phyloP scores from a whole-genome alignment of 352 stramenopile genomes.

The Phytophthora fragariaefolia region DNA sequence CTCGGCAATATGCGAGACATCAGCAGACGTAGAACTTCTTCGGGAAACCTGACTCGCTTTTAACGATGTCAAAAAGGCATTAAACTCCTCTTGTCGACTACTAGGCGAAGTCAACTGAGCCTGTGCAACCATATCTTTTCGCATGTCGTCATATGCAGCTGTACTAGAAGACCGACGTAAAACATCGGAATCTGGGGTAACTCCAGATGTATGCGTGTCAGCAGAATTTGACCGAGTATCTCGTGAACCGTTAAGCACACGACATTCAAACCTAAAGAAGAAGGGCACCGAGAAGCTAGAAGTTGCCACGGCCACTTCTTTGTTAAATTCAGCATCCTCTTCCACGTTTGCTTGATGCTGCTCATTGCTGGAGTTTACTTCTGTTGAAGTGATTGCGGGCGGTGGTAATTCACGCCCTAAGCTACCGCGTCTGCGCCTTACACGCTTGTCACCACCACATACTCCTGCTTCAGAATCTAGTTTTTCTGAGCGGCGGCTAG shows the following conservation, averaged over 20 bases:
- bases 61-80: conserved; percentile 50
- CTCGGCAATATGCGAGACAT: conserved; percentile 62
- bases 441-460: conserved; percentile 22
- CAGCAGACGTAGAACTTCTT: conserved; percentile 19
- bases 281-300: conserved; percentile 87
- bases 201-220: conserved; percentile 17
- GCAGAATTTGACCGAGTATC: conserved; percentile 33
- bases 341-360: conserved; percentile 53
- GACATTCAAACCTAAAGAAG: conserved; percentile 88
- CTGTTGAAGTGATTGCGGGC: conserved; percentile 32
- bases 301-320: conserved; percentile 81
- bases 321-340: conserved; percentile 85
- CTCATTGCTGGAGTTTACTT: conserved; percentile 35
- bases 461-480: conserved; percentile 1
- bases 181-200: conserved; percentile 15
- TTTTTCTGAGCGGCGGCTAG: conserved; percentile 1
- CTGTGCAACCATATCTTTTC: conserved; percentile 34
- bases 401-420: conserved; percentile 33
- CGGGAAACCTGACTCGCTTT: conserved; percentile 22
- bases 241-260: conserved; percentile 50
- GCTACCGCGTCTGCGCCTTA: conserved; percentile 23
- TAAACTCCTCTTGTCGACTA: conserved; percentile 43
- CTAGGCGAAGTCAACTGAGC: conserved; percentile 27
- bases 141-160: conserved; percentile 58
- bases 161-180: conserved; percentile 57